phyloP scores from a whole-genome alignment of 257 asterid species.

The Solanum bukasovii region DNA sequence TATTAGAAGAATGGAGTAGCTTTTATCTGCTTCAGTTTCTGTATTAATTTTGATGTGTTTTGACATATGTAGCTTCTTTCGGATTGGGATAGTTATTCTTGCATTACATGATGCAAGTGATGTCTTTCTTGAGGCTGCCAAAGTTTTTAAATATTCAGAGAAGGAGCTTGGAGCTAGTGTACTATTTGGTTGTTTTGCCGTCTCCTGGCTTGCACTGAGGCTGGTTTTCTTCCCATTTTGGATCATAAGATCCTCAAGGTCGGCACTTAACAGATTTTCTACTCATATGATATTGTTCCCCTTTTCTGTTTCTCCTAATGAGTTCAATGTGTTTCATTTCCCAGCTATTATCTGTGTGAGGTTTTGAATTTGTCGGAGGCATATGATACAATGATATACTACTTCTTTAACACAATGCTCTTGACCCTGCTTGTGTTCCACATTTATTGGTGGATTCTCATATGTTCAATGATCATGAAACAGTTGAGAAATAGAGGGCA shows the following conservation, averaged over 20 bases:
- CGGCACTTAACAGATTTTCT: neutral
- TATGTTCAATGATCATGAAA: constrained; percentile 62
- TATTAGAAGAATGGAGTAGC: neutral
- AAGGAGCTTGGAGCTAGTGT: constrained; percentile 79
- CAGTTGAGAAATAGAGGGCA: constrained; percentile 83
- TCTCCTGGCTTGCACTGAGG: constrained; percentile 81
- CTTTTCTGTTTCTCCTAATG: constrained; percentile 25
- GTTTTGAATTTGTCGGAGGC: constrained; percentile 40
- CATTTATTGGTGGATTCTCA: constrained; percentile 94
- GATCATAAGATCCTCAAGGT: constrained; percentile 15
- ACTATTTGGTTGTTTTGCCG: constrained; percentile 65
- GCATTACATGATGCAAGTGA: constrained; percentile 97
- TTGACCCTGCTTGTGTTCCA: constrained; percentile 77
- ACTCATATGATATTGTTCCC: neutral
- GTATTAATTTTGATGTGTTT: neutral
- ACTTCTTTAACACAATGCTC: constrained; percentile 73
- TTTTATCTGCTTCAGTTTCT: neutral
- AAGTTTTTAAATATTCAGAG: constrained; percentile 81
- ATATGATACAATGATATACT: constrained; percentile 33
- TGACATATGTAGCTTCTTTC: constrained; percentile 53
- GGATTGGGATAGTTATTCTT: constrained; percentile 63
- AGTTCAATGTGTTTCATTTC: constrained; percentile 10
- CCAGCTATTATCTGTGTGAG: constrained; percentile 43
- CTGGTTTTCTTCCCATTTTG: constrained; percentile 83
- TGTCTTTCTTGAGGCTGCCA: constrained; percentile 87